phyloP scores from a whole-genome alignment of 306 rosid species.

The Prunus davidiana region DNA sequence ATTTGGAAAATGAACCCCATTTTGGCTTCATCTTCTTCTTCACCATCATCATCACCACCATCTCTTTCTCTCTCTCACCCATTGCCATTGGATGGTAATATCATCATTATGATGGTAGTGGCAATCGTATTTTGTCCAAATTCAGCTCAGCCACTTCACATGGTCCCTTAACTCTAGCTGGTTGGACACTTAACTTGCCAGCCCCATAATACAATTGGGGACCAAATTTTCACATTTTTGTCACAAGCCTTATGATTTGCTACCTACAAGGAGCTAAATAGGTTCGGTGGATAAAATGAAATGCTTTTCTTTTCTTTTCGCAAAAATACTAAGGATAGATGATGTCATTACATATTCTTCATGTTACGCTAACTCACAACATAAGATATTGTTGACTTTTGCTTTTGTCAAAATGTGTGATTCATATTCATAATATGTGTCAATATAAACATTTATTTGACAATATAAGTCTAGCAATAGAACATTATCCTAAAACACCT shows the following conservation, averaged over 20 bases:
- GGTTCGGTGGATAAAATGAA: background rate
- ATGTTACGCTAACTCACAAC: background rate
- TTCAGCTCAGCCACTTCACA: conserved; percentile 45
- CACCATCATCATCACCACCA: conserved; percentile 33
- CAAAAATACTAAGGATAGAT: background rate
- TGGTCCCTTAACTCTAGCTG: conserved; percentile 31
- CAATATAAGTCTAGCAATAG: background rate
- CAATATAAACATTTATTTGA: background rate
- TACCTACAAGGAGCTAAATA: background rate
- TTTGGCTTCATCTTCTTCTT: conserved; percentile 61
- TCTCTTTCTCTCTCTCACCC: conserved; percentile 13
- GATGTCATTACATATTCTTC: background rate
- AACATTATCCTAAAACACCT: background rate
- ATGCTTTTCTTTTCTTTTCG: background rate
- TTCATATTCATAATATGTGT: too few relatives aligned
- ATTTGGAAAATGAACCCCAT: conserved; percentile 69
- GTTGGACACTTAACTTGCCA: conserved; percentile 26
- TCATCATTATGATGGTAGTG: conserved; percentile 42
- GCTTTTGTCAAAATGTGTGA: background rate
- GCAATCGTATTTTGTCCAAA: conserved; percentile 48
- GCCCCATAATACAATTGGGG: conserved; percentile 18
- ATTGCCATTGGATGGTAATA: conserved; percentile 12
- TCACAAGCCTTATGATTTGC: background rate
- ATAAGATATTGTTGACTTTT: background rate
- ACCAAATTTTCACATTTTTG: conserved; percentile 17